Percentiles rank a stretch among this genome's conserved stretches.
These are phyloP conservation scores for Cornus controversa DNA, from an alignment of 148 eudicot species.

Conservation along the genomic window DNA sequence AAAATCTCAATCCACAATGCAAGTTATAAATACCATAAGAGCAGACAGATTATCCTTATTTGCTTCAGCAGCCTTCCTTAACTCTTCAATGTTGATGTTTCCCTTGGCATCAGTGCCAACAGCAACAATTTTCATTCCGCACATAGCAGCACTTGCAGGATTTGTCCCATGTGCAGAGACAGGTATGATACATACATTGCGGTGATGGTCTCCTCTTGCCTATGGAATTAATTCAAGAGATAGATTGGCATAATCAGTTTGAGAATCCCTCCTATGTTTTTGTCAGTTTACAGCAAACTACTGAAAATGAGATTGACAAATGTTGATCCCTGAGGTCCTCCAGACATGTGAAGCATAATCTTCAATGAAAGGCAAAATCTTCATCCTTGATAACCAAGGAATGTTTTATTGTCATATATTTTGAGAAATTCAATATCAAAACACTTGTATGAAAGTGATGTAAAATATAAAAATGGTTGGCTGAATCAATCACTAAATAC, in stretches of 20 bases:
- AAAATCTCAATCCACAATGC: not conserved
- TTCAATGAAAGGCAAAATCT: not conserved
- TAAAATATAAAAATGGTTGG: not conserved
- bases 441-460: not conserved
- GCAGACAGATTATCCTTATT: constrained; percentile 83
- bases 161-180: constrained; percentile 98
- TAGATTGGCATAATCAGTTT: not conserved
- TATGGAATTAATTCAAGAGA: constrained; percentile 26
- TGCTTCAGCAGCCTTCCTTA: constrained; percentile 87
- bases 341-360: not conserved
- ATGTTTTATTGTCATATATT: not conserved
- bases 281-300: not conserved
- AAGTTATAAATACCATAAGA: constrained; percentile 63
- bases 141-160: constrained; percentile 99
- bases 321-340: not conserved
- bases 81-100: constrained; percentile 86
- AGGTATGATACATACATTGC: constrained; percentile 95
- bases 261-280: not conserved
- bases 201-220: constrained; percentile 97
- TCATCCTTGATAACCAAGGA: not conserved
- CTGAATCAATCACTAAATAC: not conserved
- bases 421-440: not conserved
- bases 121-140: constrained; percentile 95
- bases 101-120: constrained; percentile 98
- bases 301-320: not conserved